A percentile compares a stretch with the other conserved stretches of the same genome.
Evolutionary conservation across 768 basidiomycete genomes (phyloP).

Genomic region (Amanita pallidorosea): DNA sequence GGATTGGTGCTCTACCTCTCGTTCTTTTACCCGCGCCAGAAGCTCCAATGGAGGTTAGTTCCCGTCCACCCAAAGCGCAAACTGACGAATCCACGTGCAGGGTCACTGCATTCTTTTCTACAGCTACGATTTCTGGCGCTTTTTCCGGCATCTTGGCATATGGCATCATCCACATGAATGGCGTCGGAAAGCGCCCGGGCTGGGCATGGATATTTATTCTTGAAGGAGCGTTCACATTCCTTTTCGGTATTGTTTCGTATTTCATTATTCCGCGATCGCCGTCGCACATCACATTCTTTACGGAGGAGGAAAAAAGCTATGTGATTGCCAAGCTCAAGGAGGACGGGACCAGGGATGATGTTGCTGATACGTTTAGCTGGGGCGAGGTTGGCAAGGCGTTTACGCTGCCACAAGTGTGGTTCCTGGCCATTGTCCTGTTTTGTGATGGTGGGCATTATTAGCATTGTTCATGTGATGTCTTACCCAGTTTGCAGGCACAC

Average conservation of each 20-base stretch:
- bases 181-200: constrained; percentile 38
- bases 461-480: not conserved
- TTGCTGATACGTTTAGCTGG: constrained; percentile 45
- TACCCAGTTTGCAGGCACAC: constrained; percentile 19
- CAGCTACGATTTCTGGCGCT: constrained; percentile 49
- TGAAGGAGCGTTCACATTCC: constrained; percentile 54
- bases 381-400: constrained; percentile 38
- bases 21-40: constrained; percentile 41
- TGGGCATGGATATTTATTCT: constrained; percentile 67
- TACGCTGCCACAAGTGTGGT: constrained; percentile 42
- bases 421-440: constrained; percentile 41
- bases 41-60: constrained; percentile 36
- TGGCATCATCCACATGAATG: constrained; percentile 56
- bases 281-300: constrained; percentile 30
- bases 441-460: constrained; percentile 29
- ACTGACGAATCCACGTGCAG: constrained; percentile 15
- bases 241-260: constrained; percentile 43
- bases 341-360: constrained; percentile 30
- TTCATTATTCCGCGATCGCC: constrained; percentile 18
- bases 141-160: constrained; percentile 62
- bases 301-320: constrained; percentile 35
- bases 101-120: constrained; percentile 38
- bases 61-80: not conserved
- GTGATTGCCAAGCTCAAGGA: constrained; percentile 27
- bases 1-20: constrained; percentile 49